Conservation (phyloP, 78 protist species). For the Creolimax fragrantissima region DNA sequence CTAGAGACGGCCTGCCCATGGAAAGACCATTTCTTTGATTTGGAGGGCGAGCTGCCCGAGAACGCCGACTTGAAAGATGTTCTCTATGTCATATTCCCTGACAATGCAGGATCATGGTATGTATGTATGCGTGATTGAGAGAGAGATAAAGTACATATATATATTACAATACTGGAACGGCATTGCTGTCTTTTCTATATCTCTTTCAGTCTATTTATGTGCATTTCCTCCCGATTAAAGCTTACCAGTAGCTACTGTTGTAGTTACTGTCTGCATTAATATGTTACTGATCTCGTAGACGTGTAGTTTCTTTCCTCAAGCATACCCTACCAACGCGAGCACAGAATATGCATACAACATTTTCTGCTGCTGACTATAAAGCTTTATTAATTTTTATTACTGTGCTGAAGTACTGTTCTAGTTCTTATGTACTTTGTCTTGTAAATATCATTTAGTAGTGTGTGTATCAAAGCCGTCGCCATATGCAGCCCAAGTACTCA, state of each 20-base stretch:
- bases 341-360: too few species aligned
- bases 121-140: neutral
- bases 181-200: neutral
- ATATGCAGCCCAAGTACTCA: too few species aligned
- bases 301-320: too few species aligned
- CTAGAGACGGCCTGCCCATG: slow-evolving; percentile 64
- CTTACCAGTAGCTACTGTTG: neutral
- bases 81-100: slow-evolving; percentile 52
- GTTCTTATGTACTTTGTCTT: too few species aligned
- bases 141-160: neutral
- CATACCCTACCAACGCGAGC: too few species aligned
- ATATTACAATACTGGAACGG: neutral
- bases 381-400: too few species aligned
- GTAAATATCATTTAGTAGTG: too few species aligned
- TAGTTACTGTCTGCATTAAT: neutral
- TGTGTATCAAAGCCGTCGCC: too few species aligned
- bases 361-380: too few species aligned
- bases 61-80: neutral
- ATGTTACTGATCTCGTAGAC: neutral
- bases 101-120: slow-evolving; percentile 36
- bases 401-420: too few species aligned
- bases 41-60: slow-evolving; percentile 45
- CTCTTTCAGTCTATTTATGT: neutral
- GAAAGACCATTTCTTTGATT: slow-evolving; percentile 60
- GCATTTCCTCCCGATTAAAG: neutral